phyloP scores from a whole-genome alignment of 2,329 filamentous ascomycete species.

The Fusarium udum region DNA sequence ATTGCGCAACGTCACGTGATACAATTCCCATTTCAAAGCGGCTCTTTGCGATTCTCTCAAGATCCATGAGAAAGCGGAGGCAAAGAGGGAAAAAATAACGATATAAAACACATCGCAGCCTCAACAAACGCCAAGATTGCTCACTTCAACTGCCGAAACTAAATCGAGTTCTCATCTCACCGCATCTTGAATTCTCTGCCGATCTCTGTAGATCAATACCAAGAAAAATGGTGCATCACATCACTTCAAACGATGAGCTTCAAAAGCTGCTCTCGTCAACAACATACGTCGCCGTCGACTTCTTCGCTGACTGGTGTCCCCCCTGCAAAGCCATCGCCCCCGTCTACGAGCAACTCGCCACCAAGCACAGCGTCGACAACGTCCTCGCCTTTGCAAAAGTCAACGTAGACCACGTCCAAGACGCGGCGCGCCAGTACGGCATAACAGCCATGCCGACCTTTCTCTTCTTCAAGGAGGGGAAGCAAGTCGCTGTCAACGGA shows the following conservation, averaged over 20 bases:
- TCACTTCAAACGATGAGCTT: slow-evolving; percentile 48
- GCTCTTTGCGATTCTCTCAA: slow-evolving; percentile 33
- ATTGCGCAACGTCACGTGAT: slow-evolving; percentile 38
- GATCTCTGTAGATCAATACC: slow-evolving; percentile 16
- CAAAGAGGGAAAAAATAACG: neutral
- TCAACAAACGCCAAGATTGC: neutral
- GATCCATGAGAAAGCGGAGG: slow-evolving; percentile 24
- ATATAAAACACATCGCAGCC: slow-evolving; percentile 18
- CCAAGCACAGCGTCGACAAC: slow-evolving; percentile 51
- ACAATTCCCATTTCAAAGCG: slow-evolving; percentile 39
- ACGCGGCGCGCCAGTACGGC: slow-evolving; percentile 77
- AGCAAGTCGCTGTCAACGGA: slow-evolving; percentile 45
- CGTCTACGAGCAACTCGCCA: slow-evolving; percentile 50
- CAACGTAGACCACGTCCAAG: slow-evolving; percentile 84
- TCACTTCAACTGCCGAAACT: neutral
- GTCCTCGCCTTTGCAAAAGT: slow-evolving; percentile 83
- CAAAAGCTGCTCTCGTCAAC: slow-evolving; percentile 50
- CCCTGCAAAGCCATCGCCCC: slow-evolving; percentile 61
- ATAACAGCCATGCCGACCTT: slow-evolving; percentile 96
- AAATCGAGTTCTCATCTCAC: neutral
- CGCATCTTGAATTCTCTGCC: neutral
- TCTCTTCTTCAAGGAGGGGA: slow-evolving; percentile 77
- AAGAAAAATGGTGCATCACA: slow-evolving; percentile 43
- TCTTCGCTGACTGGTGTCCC: slow-evolving; percentile 62
- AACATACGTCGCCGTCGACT: slow-evolving; percentile 58